A percentile compares a stretch with the other conserved stretches of the same genome.
Evolutionary conservation across 78 protist species (phyloP).

Genomic region (Tieghemostelium lacteum): DNA sequence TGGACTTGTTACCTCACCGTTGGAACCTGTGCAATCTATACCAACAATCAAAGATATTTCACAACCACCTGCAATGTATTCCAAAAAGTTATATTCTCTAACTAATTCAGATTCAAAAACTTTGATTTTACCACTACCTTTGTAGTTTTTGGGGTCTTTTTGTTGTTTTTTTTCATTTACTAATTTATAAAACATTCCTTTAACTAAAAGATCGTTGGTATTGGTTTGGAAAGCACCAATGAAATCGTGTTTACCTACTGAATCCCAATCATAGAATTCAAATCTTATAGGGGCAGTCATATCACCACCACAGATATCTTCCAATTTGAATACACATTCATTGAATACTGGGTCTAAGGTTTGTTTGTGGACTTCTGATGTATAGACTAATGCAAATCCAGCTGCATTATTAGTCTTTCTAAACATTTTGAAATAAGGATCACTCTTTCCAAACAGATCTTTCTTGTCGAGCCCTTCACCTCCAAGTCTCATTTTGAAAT

Average conservation of each 20-base stretch:
- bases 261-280: conserved; percentile 78
- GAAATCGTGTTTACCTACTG: conserved; percentile 78
- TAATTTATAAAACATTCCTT: not conserved
- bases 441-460: conserved; percentile 54
- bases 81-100: conserved; percentile 65
- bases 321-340: not conserved
- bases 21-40: conserved; percentile 94
- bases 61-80: conserved; percentile 86
- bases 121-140: conserved; percentile 65
- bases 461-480: conserved; percentile 32
- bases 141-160: conserved; percentile 43
- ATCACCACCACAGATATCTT: conserved; percentile 66
- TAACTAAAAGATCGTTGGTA: conserved; percentile 9
- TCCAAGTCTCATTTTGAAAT: not conserved
- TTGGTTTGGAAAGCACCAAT: conserved; percentile 66
- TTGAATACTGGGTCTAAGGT: conserved; percentile 74
- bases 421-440: conserved; percentile 49
- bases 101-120: conserved; percentile 11
- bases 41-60: conserved; percentile 84
- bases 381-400: conserved; percentile 19
- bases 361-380: not conserved
- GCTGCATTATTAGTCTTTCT: too few species aligned
- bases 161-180: conserved; percentile 59
- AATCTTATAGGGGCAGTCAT: conserved; percentile 20
- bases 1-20: conserved; percentile 66